Evolutionary conservation across 116 monocot species (phyloP).

Genomic region (Cymodocea nodosa): DNA sequence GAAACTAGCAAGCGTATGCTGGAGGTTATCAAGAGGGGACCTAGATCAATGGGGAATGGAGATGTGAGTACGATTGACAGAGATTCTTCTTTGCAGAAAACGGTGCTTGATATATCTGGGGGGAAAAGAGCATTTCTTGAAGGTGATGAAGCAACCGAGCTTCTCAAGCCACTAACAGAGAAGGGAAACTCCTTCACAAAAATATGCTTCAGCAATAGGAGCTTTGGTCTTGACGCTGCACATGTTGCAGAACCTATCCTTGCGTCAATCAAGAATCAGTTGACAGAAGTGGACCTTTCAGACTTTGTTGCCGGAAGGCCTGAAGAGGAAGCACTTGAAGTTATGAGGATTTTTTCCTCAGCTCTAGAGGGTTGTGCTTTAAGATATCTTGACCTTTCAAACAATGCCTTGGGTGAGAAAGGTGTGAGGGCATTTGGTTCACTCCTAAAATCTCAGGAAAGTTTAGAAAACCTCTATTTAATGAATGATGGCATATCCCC

Average conservation of each 20-base stretch:
- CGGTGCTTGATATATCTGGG: constrained; percentile 60
- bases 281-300: constrained; percentile 60
- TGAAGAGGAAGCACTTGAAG: constrained; percentile 79
- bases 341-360: constrained; percentile 63
- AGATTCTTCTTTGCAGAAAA: not conserved
- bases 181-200: constrained; percentile 39
- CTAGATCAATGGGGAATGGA: constrained; percentile 15
- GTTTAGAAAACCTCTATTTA: constrained; percentile 65
- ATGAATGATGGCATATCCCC: constrained; percentile 83
- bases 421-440: constrained; percentile 66
- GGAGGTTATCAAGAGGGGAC: constrained; percentile 53
- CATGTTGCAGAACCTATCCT: constrained; percentile 50
- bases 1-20: constrained; percentile 72
- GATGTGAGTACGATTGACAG: not conserved
- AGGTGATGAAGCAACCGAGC: constrained; percentile 56
- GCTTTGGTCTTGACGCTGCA: constrained; percentile 67
- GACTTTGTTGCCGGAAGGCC: constrained; percentile 73
- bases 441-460: constrained; percentile 50
- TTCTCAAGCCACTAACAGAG: constrained; percentile 38
- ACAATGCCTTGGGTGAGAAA: constrained; percentile 89
- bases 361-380: constrained; percentile 41
- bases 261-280: constrained; percentile 38
- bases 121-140: constrained; percentile 58
- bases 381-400: constrained; percentile 55
- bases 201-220: constrained; percentile 73